Evolutionary conservation across 495 filamentous ascomycete species (phyloP), one percentile per base, ranked within the genome.

Genomic region (Apodospora peruviana): DNA sequence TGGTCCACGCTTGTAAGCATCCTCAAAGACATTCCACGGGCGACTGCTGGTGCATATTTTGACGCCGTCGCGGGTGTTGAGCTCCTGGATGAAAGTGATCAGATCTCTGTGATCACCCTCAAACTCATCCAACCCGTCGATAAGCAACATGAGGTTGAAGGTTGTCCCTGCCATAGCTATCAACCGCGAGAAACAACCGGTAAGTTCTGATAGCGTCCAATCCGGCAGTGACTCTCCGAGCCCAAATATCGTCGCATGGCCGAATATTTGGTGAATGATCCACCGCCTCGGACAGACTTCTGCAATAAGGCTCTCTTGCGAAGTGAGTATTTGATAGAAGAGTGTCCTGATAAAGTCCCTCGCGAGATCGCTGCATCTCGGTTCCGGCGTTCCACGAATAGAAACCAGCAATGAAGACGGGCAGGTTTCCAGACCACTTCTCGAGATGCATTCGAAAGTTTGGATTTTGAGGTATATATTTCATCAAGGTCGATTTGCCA

Each of bases 51-150:
- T 43, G 16, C 49, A 52, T 2, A 52, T 12, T 19, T 52, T 47
- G 36, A 42, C 37, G 43, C 14, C 10, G 16, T 18, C 7, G 10
- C 12, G 3, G 7, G 3, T 8, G 8, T 16, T 17, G n/a, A 52
- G 21, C 9, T 14, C 3, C 5, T 52, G 2, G 24, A 52, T 25
- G 16, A 43, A 7, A 2, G 29, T 5, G 22, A 46, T 16, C 2
- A 51, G 34, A n/a, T 40, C 32, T 17, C 29, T 16, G 36, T 18
- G 43, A n/a, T 11, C 27, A 5, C 22, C 43, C 16, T 40, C 25
- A 19, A 63, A 47, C 27, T 52, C 43, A 20, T 52, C 49, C 3
- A 52, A 19, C 4, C 43, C 49, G n/a, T n/a, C n/a, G n/a, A n/a
- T n/a, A n/a, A n/a, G n/a, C n/a, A n/a, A n/a, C n/a, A n/a, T n/a